Percentiles rank a stretch among this genome's conserved stretches.
These are phyloP conservation scores for Peronospora tabacina DNA, from an alignment of 352 stramenopile genomes.

Conservation along the genomic window DNA sequence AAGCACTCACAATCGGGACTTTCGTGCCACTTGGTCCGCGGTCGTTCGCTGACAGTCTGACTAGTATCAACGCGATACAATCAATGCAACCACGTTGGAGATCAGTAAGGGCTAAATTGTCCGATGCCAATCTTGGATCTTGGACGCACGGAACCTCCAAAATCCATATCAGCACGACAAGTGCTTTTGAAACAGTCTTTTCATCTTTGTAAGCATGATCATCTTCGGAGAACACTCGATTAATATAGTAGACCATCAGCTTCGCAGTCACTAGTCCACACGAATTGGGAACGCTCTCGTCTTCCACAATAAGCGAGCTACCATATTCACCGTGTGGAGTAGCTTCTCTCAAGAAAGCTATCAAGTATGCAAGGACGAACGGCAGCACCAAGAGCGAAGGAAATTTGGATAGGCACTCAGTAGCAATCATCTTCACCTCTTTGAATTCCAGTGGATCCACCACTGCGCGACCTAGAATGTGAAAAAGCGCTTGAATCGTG, in stretches of 20 bases:
- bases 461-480: conserved; percentile 33
- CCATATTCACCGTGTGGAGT: background rate
- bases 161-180: conserved; percentile 41
- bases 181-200: conserved; percentile 17
- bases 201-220: conserved; percentile 16
- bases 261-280: conserved; percentile 55
- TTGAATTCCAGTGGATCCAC: conserved; percentile 70
- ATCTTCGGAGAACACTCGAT: conserved; percentile 49
- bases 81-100: conserved; percentile 68
- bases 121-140: conserved; percentile 3
- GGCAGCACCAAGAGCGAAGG: conserved; percentile 26
- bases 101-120: conserved; percentile 42
- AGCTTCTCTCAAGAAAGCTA: conserved; percentile 37
- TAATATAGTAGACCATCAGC: conserved; percentile 72
- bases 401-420: conserved; percentile 50
- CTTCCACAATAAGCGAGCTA: conserved; percentile 12
- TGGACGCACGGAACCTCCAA: conserved; percentile 34
- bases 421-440: conserved; percentile 65
- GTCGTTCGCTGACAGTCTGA: conserved; percentile 11
- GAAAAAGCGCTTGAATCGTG: conserved; percentile 25
- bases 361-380: conserved; percentile 34
- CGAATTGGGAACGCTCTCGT: conserved; percentile 18
- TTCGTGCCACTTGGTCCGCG: background rate
- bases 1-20: background rate
- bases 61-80: conserved; percentile 46